Conservation (phyloP, 2,329 filamentous ascomycete genomes). For the Emergomyces orientalis region DNA sequence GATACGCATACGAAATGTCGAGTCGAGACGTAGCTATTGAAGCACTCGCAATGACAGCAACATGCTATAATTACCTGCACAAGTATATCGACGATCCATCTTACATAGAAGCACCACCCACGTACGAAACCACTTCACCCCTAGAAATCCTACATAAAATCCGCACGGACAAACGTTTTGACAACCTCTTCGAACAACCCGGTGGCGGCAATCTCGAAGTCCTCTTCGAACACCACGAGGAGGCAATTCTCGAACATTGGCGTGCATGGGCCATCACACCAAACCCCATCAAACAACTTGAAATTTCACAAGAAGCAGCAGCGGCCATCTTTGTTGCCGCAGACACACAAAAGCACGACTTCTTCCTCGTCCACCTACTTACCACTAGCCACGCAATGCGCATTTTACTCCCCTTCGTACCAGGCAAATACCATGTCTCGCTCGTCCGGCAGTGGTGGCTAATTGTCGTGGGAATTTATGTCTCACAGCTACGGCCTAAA, state of each 20-base stretch:
- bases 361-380: conserved; percentile 72
- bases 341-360: conserved; percentile 56
- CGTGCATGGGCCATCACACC: conserved; percentile 63
- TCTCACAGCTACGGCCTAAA: conserved; percentile 62
- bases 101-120: conserved; percentile 52
- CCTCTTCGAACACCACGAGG: conserved; percentile 61
- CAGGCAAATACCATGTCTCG: conserved; percentile 59
- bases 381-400: conserved; percentile 81
- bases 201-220: conserved; percentile 55
- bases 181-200: conserved; percentile 52
- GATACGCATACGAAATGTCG: conserved; percentile 84
- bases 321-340: conserved; percentile 36
- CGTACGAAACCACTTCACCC: conserved; percentile 53
- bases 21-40: conserved; percentile 83
- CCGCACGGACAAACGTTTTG: conserved; percentile 58
- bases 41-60: conserved; percentile 61
- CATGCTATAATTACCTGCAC: conserved; percentile 49
- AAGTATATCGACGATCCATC: conserved; percentile 60
- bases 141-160: conserved; percentile 64
- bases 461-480: conserved; percentile 66
- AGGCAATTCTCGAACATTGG: conserved; percentile 75
- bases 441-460: conserved; percentile 87
- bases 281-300: conserved; percentile 64
- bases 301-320: conserved; percentile 54
- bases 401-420: conserved; percentile 71